These are phyloP conservation scores for Pseudotsuga menziesii DNA, from an alignment of 75 land plant genomes.

Conservation along the genomic window DNA sequence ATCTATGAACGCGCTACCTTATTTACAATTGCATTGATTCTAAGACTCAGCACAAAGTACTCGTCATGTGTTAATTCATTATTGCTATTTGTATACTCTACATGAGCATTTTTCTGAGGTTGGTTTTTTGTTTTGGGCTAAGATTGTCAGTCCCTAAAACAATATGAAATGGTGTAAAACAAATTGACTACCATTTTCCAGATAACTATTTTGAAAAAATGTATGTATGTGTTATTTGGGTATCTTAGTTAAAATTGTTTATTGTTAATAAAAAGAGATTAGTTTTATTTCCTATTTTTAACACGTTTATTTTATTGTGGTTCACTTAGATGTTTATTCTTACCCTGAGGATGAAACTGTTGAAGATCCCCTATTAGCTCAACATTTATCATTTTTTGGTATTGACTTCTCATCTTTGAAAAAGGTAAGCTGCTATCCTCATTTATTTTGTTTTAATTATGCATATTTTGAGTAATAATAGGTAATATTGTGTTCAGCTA, in stretches of 20 bases:
- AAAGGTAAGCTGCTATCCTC: constrained; percentile 51
- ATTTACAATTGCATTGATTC: background rate
- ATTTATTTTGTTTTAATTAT: too few relatives aligned
- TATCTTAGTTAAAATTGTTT: background rate
- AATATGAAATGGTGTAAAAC: background rate
- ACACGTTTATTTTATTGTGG: constrained; percentile 28
- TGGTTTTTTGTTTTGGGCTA: background rate
- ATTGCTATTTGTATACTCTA: background rate
- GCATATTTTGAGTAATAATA: too few relatives aligned
- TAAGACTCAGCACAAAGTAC: background rate
- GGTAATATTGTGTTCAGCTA: too few relatives aligned
- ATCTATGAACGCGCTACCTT: background rate
- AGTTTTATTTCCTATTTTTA: constrained; percentile 4
- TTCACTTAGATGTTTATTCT: constrained; percentile 84
- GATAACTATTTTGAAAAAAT: background rate
- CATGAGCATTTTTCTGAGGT: background rate
- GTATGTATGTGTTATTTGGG: background rate
- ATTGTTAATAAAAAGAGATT: constrained; percentile 1
- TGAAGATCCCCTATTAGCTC: constrained; percentile 85
- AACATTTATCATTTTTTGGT: constrained; percentile 93
- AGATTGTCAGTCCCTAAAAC: background rate
- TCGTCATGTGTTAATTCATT: background rate
- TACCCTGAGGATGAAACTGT: constrained; percentile 97
- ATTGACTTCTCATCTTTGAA: constrained; percentile 93
- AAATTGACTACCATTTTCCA: background rate